phyloP scores from a whole-genome alignment of 768 basidiomycete genomes.

The Mrakia hoshinonis region DNA sequence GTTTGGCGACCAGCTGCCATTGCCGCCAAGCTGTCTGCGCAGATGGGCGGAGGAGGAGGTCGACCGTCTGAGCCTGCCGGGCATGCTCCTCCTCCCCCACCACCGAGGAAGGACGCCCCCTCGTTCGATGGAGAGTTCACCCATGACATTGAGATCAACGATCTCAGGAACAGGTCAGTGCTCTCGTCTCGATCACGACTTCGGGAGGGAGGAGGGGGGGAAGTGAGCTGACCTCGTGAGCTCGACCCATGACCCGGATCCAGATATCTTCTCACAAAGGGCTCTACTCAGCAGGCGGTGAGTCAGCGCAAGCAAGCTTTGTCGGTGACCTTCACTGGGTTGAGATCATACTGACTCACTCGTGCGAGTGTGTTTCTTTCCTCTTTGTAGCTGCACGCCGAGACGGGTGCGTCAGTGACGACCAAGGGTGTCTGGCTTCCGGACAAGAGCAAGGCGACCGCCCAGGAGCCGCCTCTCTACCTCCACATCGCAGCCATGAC shows the following conservation, averaged over 20 bases:
- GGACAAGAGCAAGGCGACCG: conserved; percentile 78
- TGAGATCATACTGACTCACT: background rate
- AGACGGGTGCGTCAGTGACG: conserved; percentile 83
- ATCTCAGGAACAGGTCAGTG: conserved; percentile 65
- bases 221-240: background rate
- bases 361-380: conserved; percentile 5
- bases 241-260: background rate
- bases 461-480: conserved; percentile 86
- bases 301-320: conserved; percentile 37
- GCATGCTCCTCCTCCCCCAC: conserved; percentile 32
- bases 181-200: background rate
- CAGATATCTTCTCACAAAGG: conserved; percentile 78
- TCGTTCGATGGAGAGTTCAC: conserved; percentile 66
- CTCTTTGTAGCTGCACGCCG: conserved; percentile 63
- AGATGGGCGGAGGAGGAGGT: conserved; percentile 50
- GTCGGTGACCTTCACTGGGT: too few species aligned
- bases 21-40: conserved; percentile 89
- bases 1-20: conserved; percentile 54
- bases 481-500: conserved; percentile 72
- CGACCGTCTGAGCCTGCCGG: conserved; percentile 31
- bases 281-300: conserved; percentile 83
- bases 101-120: conserved; percentile 41
- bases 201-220: too few species aligned
- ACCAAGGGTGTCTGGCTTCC: conserved; percentile 97
- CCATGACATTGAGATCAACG: conserved; percentile 93